Percentiles rank a stretch among this genome's conserved stretches.
These are phyloP conservation scores for Podaxis pistillaris DNA, from an alignment of 768 basidiomycete species.

Conservation along the genomic window DNA sequence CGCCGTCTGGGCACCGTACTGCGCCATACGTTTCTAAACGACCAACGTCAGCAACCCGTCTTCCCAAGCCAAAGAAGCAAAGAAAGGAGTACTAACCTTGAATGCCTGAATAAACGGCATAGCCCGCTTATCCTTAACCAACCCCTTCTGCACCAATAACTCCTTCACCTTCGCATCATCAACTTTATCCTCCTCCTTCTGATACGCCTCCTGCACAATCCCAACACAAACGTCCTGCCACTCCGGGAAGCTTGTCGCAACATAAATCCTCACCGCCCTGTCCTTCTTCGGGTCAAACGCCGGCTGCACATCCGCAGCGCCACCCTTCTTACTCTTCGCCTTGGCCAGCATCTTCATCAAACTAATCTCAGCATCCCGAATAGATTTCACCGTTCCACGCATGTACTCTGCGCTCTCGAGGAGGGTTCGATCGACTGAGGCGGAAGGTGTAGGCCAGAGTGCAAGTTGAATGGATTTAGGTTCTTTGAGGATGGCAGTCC, in stretches of 20 bases:
- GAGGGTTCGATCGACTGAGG: constrained; percentile 57
- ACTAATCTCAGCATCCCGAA: constrained; percentile 83
- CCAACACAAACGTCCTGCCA: constrained; percentile 90
- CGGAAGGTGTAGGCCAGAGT: constrained; percentile 71
- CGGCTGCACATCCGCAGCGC: constrained; percentile 32
- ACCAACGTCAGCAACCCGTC: constrained; percentile 1
- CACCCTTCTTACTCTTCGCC: constrained; percentile 55
- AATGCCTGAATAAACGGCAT: constrained; percentile 95
- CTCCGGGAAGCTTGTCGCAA: constrained; percentile 86
- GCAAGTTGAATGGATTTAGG: constrained; percentile 79
- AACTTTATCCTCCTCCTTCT: constrained; percentile 55
- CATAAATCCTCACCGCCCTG: constrained; percentile 85
- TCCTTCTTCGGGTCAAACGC: constrained; percentile 83
- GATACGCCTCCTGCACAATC: constrained; percentile 68
- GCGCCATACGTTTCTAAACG: constrained; percentile 73
- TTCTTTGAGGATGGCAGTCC: constrained; percentile 71
- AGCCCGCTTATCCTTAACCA: constrained; percentile 92
- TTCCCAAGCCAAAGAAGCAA: background rate
- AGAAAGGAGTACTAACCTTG: constrained; percentile 58
- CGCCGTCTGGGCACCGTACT: constrained; percentile 71
- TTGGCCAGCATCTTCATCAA: constrained; percentile 81
- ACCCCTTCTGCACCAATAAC: constrained; percentile 61
- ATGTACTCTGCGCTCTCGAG: constrained; percentile 83
- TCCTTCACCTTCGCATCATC: constrained; percentile 81
- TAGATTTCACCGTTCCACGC: constrained; percentile 85